These are phyloP conservation scores for Allantophomopsis lycopodina DNA, from an alignment of 2,329 filamentous ascomycete species.

Conservation along the genomic window DNA sequence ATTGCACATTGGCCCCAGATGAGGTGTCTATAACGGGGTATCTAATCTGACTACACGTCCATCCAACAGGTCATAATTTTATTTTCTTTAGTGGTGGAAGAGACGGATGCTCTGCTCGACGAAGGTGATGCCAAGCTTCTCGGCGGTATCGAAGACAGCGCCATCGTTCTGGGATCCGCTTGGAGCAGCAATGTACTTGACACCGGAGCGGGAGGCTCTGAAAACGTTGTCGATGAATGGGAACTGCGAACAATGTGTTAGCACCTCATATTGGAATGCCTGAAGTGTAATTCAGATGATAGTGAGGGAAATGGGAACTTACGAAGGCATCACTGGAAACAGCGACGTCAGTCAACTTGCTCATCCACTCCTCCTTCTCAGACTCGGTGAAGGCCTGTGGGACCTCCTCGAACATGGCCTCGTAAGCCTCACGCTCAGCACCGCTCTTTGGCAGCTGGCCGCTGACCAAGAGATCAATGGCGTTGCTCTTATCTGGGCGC, in stretches of 20 bases:
- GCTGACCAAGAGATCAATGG: constrained; percentile 88
- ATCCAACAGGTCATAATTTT: neutral
- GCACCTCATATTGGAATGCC: neutral
- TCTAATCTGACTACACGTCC: neutral
- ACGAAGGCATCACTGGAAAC: constrained; percentile 93
- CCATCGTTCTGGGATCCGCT: constrained; percentile 78
- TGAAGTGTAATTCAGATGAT: neutral
- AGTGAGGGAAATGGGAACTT: constrained; percentile 26
- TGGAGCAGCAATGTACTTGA: constrained; percentile 91
- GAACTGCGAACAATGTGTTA: constrained; percentile 44
- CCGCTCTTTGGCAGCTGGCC: constrained; percentile 76
- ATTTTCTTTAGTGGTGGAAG: constrained; percentile 68
- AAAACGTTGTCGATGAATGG: constrained; percentile 98
- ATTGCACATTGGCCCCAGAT: too few species aligned
- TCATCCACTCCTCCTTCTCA: constrained; percentile 78
- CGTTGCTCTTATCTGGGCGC: constrained; percentile 94
- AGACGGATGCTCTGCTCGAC: constrained; percentile 88
- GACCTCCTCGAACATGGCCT: constrained; percentile 80
- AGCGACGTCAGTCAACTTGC: constrained; percentile 68
- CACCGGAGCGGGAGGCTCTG: constrained; percentile 75
- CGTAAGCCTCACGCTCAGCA: constrained; percentile 74
- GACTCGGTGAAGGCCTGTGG: constrained; percentile 69
- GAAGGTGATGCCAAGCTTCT: constrained; percentile 86
- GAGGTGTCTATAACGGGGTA: neutral
- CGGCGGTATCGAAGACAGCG: constrained; percentile 74